Evolutionary conservation across 208 protist species (phyloP), one percentile per base, ranked within the genome.

Genomic region (Lotmaria passim): DNA sequence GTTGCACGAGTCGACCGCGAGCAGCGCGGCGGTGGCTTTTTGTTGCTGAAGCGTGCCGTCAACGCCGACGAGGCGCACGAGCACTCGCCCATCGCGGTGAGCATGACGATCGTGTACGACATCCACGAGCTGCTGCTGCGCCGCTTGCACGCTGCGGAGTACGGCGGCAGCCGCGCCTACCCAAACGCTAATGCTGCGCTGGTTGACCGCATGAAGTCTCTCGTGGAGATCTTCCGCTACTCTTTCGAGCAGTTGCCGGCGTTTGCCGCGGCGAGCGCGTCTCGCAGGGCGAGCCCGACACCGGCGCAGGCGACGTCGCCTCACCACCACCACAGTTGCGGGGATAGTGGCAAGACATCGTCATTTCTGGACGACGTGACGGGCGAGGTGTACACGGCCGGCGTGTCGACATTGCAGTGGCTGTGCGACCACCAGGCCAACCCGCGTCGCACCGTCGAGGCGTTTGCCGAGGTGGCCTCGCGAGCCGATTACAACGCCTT

Each of bases 381-480:
- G 44, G 64, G 69, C 58, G 53, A 88, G 71, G 58, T 57, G 60
- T 65, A 81, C 78, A 71, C 69, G 19, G 50, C 62, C n/a, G 44
- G 69, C 23, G 44, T 65, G 51, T 44, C 68, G 53, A 86, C 79
- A 57, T 67, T 86, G 64, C 62, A 86, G 61, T 89, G 83, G 86
- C 69, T 92, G 46, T 73, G 60, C 33, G 73, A 73, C 38, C 75
- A 68, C 19, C 59, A 66, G 14, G 68, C 72, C 30, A 55, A 70
- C 30, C 59, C 66, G 31, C 61, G 66, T 12, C 52, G 53, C 26
- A 71, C 64, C 10, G 50, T 86, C 28, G 69, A 77, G 43, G 87
- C 85, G 19, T 96, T 93, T 80, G 87, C 82, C 12, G 87, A 94
- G 69, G 79, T 96, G 33, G 87, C 87, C 33, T 94, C 92, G 19